Conservation (phyloP, 495 filamentous ascomycete species). For the Xylaria flabelliformis region DNA sequence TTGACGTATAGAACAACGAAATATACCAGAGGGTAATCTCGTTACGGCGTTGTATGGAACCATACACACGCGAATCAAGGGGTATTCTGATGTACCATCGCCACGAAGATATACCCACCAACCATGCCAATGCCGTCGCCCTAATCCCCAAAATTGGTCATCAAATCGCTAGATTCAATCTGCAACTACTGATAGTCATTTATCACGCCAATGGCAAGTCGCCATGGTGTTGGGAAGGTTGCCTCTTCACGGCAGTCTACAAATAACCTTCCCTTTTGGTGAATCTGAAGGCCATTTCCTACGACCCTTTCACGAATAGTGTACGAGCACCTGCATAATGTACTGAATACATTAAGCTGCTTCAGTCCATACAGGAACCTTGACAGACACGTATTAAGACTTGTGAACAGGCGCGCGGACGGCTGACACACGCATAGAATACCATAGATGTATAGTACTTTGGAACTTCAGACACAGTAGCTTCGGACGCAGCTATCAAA, state of each 20-base stretch:
- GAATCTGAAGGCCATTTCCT: not conserved
- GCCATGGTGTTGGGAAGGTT: not conserved
- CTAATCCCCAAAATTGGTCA: conserved; percentile 5
- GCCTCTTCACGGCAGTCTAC: not conserved
- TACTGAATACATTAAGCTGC: not conserved
- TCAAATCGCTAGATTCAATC: not conserved
- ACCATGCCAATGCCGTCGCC: conserved; percentile 6
- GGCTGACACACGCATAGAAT: not conserved
- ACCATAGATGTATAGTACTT: not conserved
- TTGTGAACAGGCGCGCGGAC: not conserved
- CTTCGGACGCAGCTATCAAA: not conserved
- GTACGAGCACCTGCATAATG: not conserved
- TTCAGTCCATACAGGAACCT: not conserved
- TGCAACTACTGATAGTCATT: not conserved
- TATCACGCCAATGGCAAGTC: not conserved
- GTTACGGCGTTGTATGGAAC: not conserved
- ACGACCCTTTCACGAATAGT: not conserved
- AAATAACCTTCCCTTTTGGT: conserved; percentile 21
- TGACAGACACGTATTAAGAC: not conserved
- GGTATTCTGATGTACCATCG: not conserved
- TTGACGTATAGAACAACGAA: not conserved
- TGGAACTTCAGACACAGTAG: not conserved
- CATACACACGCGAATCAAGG: not conserved
- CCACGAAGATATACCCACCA: not conserved
- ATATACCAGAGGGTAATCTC: not conserved